phyloP scores from a whole-genome alignment of 805 yeast genomes.

The Candida takata region DNA sequence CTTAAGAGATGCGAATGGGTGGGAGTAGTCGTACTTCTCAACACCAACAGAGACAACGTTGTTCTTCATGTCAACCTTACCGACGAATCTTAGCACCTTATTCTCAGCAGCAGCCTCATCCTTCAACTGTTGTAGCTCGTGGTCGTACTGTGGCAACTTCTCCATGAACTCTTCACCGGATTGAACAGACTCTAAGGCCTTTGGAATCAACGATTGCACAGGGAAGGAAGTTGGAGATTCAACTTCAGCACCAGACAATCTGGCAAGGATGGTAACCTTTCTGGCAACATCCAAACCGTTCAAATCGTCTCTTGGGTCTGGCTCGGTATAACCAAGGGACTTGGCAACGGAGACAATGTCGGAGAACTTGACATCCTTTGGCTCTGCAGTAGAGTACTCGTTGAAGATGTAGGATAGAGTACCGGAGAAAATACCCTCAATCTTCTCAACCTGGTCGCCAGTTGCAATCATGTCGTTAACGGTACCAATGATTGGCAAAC shows the following conservation, averaged over 20 bases:
- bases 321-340: slow-evolving; percentile 92
- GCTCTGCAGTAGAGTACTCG: slow-evolving; percentile 69
- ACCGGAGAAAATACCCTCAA: slow-evolving; percentile 96
- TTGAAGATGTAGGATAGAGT: slow-evolving; percentile 93
- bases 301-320: slow-evolving; percentile 98
- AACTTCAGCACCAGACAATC: slow-evolving; percentile 81
- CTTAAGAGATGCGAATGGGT: slow-evolving; percentile 91
- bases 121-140: slow-evolving; percentile 68
- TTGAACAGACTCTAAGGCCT: slow-evolving; percentile 64
- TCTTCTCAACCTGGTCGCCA: slow-evolving; percentile 85
- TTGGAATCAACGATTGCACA: slow-evolving; percentile 89
- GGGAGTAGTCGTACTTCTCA: slow-evolving; percentile 78
- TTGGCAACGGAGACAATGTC: slow-evolving; percentile 88
- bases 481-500: slow-evolving; percentile 87
- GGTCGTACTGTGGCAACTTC: slow-evolving; percentile 78
- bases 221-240: slow-evolving; percentile 90
- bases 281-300: slow-evolving; percentile 98
- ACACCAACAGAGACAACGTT: slow-evolving; percentile 78
- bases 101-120: slow-evolving; percentile 73
- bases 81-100: slow-evolving; percentile 91
- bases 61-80: slow-evolving; percentile 72
- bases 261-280: slow-evolving; percentile 92
- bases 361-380: slow-evolving; percentile 67
- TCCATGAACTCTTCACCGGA: slow-evolving; percentile 74
- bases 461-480: slow-evolving; percentile 83